Base-by-base conservation (phyloP, 306 rosid species). In the Trifolium dubium region DNA sequence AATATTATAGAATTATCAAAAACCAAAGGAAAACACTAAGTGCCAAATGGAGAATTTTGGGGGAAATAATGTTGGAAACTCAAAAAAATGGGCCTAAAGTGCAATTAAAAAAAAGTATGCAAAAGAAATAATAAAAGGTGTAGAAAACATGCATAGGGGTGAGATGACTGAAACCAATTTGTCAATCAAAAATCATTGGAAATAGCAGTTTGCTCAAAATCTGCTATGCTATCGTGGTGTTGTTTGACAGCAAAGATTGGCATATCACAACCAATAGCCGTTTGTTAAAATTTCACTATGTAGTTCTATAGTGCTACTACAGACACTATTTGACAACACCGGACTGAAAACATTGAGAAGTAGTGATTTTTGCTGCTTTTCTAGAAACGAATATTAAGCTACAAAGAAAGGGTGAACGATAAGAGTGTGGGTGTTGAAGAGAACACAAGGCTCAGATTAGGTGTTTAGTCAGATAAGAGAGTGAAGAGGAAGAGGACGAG, bases 401-500 rank as follows among this genome's bases (percentile, higher is more conserved):
- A 23, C 8, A 12, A 56, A 56, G 15, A 28, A 29, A 23, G 63
- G 60, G 63, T 4, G n/a, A 56, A 28, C 10, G 35, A 56, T 28
- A 28, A 28, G 35, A 55, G n/a, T 18, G 31, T 3, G 65, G 65
- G 19, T 31, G 19, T 32, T 60, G 51, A 40, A 18, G 32, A 39
- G 69, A 23, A 13, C 4, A 14, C 66, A 31, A 64, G 70, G 53
- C 70, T 64, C 70, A 64, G 70, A 64, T 64, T 8, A 64, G 10
- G 53, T 64, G 15, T 64, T 64, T 40, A 40, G 53, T 43, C 50
- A 64, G 10, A 40, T 31, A 64, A 40, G 50, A 62, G 47, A 40
- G 15, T 18, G 70, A 64, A 17, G 66, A 61, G 70, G 51, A 40
- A 51, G 66, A 31, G 40, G 12, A 8, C 8, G 10, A 5, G 53